Evolutionary conservation across 108 stramenopile genomes (phyloP), one percentile per base, ranked within the genome.

Genomic region (Skeletonema tropicum): DNA sequence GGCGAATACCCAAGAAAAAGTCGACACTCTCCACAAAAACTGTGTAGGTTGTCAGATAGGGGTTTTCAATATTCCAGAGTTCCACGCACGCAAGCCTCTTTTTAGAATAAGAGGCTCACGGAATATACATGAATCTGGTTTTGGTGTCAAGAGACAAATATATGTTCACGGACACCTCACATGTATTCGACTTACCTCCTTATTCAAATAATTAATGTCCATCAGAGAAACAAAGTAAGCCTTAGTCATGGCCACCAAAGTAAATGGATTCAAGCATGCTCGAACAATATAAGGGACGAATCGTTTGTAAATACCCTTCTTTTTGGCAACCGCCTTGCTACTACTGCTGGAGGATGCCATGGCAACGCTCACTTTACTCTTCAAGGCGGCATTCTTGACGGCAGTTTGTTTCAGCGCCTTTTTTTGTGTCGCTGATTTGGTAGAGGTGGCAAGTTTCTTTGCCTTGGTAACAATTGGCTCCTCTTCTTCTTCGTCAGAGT

Each of bases 251-350:
- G 83, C 61, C 12, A 83, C 60, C 14, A 90, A 60, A 10, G 88
- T 91, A 42, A 91, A 76, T 13, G 94, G 94, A 83, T 93, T 95
- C 67, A 92, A 52, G 49, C 77, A 89, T n/a, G 92, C 94, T 55
- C 85, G 71, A 30, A 95, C 21, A 48, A 95, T 91, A 67, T 95
- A 91, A 17, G 94, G 94, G 33, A 95, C 70, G 36, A 73, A 52
- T n/a, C 87, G 77, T 45, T 67, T 82, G 48, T 90, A 88, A 42
- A 75, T 36, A 21, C 38, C 77, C 35, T 33, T 48, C 45, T 58
- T 71, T 31, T 75, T 70, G 52, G 75, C 77, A 32, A 71, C 80
- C 36, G 58, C 41, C 48, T 48, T 55, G 71, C 57, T 55, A 75
- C 46, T 36, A 42, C 59, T 55, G 57, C n/a, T 52, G 74, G 42